Evolutionary conservation across 768 basidiomycete species (phyloP), one percentile per base, ranked within the genome.

Genomic region (Galerina sulciceps): DNA sequence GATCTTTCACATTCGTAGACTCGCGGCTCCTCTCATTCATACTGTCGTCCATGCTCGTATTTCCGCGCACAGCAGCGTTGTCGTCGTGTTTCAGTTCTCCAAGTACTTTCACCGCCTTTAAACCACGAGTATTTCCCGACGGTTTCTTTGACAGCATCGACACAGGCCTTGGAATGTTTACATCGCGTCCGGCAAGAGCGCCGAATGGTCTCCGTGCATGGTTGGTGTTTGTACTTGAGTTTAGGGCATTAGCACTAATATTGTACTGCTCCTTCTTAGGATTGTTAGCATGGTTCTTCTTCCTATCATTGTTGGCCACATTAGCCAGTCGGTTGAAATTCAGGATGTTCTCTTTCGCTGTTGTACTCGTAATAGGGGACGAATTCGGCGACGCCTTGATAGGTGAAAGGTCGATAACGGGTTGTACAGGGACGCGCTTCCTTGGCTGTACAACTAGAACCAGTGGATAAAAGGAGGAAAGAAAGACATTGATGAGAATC

Each of bases 301-400:
- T 59, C 20, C 66, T 65, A 18, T 66, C 58, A 14, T 62, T 65
- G n/a, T 65, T 58, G 10, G 64, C 65, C 10, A 67, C 63, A n/a
- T 64, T 61, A 15, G 66, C 68, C 17, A 71, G 61, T 20, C 64
- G 66, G 56, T 71, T 76, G 53, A 75, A 68, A 5, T 74, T 58
- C 36, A 65, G 53, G 26, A 73, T 69, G 61, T 80, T 84, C 69
- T 79, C 80, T 53, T 80, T 81, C 22, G 73, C 75, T 10, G 71
- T 64, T 9, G 69, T 64, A 20, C 65, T 59, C 31, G 70, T 68
- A 15, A 71, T 57, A 8, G 80, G 80, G 10, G 81, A 76, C 6
- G 67, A 57, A 6, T 73, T 76, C n/a, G 82, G 81, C 9, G 83
- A 84, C n/a, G 76, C 82, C 64, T 82, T 81, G 71, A 84, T 79